Conservation (phyloP, 192 early-diverging fungal species). For the Geranomyces michiganensis region DNA sequence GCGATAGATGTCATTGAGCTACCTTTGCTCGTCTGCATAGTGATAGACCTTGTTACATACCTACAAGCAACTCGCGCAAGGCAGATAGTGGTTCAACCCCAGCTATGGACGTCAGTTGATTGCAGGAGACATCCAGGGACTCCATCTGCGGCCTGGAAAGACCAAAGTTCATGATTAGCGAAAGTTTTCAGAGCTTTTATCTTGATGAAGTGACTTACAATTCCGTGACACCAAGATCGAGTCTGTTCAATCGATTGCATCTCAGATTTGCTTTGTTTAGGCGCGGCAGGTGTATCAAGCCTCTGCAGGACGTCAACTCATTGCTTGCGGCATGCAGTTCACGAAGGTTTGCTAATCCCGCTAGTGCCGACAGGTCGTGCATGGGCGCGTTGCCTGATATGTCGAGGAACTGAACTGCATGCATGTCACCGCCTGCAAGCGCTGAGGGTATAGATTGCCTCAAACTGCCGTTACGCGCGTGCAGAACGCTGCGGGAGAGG, state of each 20-base stretch:
- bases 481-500: neutral
- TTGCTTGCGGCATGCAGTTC: constrained; percentile 30
- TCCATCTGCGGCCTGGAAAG: constrained; percentile 10
- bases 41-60: constrained; percentile 3
- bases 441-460: neutral
- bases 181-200: no score
- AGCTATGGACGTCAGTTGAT: constrained; percentile 14
- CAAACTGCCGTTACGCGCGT: constrained; percentile 2
- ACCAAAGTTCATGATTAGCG: no score
- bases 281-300: constrained; percentile 7
- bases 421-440: constrained; percentile 13
- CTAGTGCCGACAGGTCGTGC: constrained; percentile 28
- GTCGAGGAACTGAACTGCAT: constrained; percentile 26
- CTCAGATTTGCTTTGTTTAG: constrained; percentile 14
- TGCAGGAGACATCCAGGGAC: constrained; percentile 34
- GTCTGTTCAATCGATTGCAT: constrained; percentile 15
- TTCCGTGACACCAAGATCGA: constrained; percentile 14
- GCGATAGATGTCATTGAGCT: neutral
- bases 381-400: constrained; percentile 21
- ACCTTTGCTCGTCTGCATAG: neutral
- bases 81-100: constrained; percentile 15
- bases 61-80: constrained; percentile 23
- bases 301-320: constrained; percentile 7
- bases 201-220: neutral
- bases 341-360: constrained; percentile 21